Conservation (phyloP, 2,329 filamentous ascomycete genomes). For the Aspergillus fumigatiaffinis region DNA sequence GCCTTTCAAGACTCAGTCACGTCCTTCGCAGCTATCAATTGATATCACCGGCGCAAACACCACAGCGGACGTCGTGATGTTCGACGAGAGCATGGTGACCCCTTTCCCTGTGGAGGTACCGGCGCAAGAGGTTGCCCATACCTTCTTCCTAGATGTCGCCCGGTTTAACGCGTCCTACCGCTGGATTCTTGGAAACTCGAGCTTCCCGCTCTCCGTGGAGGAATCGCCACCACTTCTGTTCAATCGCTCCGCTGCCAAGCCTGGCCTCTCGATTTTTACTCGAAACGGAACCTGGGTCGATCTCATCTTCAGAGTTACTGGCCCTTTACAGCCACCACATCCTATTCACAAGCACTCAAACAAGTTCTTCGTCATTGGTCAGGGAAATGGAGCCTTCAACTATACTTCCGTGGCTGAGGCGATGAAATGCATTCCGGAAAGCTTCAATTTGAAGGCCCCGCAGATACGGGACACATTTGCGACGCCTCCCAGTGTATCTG, state of each 20-base stretch:
- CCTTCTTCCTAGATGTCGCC: slow-evolving; percentile 37
- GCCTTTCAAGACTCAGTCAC: slow-evolving; percentile 11
- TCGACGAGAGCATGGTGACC: slow-evolving; percentile 41
- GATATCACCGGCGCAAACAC: slow-evolving; percentile 46
- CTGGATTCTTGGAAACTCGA: slow-evolving; percentile 48
- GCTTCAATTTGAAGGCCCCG: slow-evolving; percentile 57
- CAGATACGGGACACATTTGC: slow-evolving; percentile 50
- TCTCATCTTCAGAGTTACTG: slow-evolving; percentile 48
- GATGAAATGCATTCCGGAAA: slow-evolving; percentile 41
- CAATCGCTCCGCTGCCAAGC: slow-evolving; percentile 34
- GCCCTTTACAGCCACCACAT: slow-evolving; percentile 51
- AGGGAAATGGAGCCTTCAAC: slow-evolving; percentile 48
- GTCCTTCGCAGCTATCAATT: slow-evolving; percentile 43
- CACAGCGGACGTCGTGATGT: slow-evolving; percentile 40
- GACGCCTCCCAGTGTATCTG: slow-evolving; percentile 32
- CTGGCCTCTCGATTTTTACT: slow-evolving; percentile 49
- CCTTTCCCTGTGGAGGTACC: slow-evolving; percentile 48
- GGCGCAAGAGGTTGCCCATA: slow-evolving; percentile 42
- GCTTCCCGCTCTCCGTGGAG: slow-evolving; percentile 38
- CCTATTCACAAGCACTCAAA: slow-evolving; percentile 63
- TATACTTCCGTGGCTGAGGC: slow-evolving; percentile 55
- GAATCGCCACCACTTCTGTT: slow-evolving; percentile 47
- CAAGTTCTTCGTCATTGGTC: slow-evolving; percentile 56
- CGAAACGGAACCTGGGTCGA: slow-evolving; percentile 52
- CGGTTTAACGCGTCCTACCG: slow-evolving; percentile 43